A percentile compares a stretch with the other conserved stretches of the same genome.
These are phyloP conservation scores for Eleusine indica DNA, from an alignment of 176 grass and related monocot genomes.

Conservation along the genomic window DNA sequence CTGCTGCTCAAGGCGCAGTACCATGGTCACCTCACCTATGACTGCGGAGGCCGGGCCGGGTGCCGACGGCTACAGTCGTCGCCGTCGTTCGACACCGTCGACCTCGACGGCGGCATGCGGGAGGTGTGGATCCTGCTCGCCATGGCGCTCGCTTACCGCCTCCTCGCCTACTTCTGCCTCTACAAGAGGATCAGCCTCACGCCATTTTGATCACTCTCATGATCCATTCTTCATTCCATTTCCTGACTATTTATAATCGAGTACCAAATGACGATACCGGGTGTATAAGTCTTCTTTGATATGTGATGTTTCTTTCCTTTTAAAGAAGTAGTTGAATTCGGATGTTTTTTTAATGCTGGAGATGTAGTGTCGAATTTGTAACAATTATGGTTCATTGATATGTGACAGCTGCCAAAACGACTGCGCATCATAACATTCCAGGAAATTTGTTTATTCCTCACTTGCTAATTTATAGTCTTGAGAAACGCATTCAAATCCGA, in stretches of 20 bases:
- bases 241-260: neutral
- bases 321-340: no score
- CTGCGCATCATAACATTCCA: no score
- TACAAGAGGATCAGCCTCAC: constrained; percentile 63
- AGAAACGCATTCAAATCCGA: no score
- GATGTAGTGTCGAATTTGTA: no score
- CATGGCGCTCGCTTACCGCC: constrained; percentile 78
- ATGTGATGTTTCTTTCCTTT: no score
- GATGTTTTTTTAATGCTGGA: no score
- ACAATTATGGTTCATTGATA: no score
- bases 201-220: constrained; percentile 63
- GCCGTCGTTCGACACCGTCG: constrained; percentile 79
- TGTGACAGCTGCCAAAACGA: no score
- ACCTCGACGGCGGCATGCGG: constrained; percentile 62
- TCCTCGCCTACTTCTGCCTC: constrained; percentile 81
- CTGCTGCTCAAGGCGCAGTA: constrained; percentile 90
- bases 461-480: no score
- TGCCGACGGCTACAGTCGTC: constrained; percentile 76
- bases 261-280: neutral
- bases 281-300: no score
- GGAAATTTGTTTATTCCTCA: no score
- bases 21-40: constrained; percentile 66
- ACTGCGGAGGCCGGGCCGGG: constrained; percentile 55
- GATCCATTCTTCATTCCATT: neutral
- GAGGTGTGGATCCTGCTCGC: constrained; percentile 75